Conservation (phyloP, 2,329 filamentous ascomycete species). For the Zelopaecilomyces penicillatus region DNA sequence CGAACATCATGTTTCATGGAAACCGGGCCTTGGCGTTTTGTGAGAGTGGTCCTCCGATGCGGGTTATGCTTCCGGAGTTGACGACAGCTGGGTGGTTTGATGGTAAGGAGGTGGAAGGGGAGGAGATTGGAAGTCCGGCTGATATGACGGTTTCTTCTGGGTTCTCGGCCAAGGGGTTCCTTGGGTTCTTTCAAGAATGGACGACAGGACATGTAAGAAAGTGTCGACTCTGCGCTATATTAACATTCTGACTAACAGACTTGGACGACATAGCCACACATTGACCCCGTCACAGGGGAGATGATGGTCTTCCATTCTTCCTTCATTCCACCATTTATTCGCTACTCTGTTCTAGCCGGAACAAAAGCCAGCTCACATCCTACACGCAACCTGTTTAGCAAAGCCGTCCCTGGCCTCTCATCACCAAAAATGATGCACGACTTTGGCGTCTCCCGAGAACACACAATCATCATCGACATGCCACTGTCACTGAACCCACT, state of each 20-base stretch:
- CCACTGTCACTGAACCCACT: slow-evolving; percentile 57
- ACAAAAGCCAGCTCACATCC: slow-evolving; percentile 12
- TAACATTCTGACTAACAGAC: background rate
- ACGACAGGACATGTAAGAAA: slow-evolving; percentile 49
- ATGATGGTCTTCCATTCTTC: slow-evolving; percentile 60
- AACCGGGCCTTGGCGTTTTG: slow-evolving; percentile 61
- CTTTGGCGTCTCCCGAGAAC: slow-evolving; percentile 55
- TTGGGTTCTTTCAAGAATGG: slow-evolving; percentile 61
- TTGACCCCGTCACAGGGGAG: slow-evolving; percentile 57
- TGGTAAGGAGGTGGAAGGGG: slow-evolving; percentile 48
- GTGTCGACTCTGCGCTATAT: background rate
- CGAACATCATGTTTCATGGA: slow-evolving; percentile 57
- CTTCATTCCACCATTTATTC: slow-evolving; percentile 56
- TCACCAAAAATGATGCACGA: slow-evolving; percentile 70
- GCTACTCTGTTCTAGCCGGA: slow-evolving; percentile 46
- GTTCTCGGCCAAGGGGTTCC: slow-evolving; percentile 47
- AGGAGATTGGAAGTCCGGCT: slow-evolving; percentile 14
- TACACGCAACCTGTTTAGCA: slow-evolving; percentile 34
- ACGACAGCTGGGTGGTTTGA: slow-evolving; percentile 66
- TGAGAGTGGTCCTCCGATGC: slow-evolving; percentile 62
- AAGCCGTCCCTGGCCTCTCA: slow-evolving; percentile 50
- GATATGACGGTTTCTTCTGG: slow-evolving; percentile 15
- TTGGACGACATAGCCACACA: slow-evolving; percentile 37
- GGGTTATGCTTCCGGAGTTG: slow-evolving; percentile 53
- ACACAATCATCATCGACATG: slow-evolving; percentile 62